Evolutionary conservation across 176 grass and related monocot genomes (phyloP).

Genomic region (Oryza nivara): DNA sequence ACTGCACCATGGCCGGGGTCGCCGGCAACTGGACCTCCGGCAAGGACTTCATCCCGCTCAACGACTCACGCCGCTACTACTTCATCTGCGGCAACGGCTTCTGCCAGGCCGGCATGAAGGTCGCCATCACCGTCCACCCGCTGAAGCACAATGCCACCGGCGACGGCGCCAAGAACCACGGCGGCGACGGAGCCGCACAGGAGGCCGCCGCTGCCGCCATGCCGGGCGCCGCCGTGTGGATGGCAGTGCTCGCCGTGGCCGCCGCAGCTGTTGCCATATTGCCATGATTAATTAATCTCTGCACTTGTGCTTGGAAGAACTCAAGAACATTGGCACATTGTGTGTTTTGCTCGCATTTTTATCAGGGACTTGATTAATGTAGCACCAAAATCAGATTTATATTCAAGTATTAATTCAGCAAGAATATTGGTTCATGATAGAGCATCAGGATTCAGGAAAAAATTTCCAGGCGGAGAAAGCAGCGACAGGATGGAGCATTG

Average conservation of each 20-base stretch:
- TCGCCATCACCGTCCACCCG: conserved; percentile 55
- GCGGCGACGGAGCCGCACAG: neutral
- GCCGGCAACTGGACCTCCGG: conserved; percentile 92
- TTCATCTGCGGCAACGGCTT: conserved; percentile 91
- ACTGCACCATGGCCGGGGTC: conserved; percentile 80
- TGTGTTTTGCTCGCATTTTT: neutral
- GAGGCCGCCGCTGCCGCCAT: neutral
- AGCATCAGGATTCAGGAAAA: neutral
- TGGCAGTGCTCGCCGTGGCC: neutral
- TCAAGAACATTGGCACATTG: neutral
- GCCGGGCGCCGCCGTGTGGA: neutral
- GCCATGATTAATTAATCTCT: neutral
- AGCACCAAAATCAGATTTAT: neutral
- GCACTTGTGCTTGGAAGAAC: neutral
- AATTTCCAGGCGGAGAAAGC: neutral
- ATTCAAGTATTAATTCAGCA: neutral
- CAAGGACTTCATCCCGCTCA: conserved; percentile 82
- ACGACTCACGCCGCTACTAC: conserved; percentile 58
- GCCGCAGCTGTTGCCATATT: neutral
- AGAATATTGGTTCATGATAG: neutral
- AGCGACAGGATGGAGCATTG: neutral
- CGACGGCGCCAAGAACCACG: neutral
- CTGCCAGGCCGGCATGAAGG: conserved; percentile 79
- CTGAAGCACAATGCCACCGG: conserved; percentile 32
- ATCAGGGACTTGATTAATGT: neutral